Evolutionary conservation across 352 stramenopile species (phyloP).

Genomic region (Pythium plurisporium): DNA sequence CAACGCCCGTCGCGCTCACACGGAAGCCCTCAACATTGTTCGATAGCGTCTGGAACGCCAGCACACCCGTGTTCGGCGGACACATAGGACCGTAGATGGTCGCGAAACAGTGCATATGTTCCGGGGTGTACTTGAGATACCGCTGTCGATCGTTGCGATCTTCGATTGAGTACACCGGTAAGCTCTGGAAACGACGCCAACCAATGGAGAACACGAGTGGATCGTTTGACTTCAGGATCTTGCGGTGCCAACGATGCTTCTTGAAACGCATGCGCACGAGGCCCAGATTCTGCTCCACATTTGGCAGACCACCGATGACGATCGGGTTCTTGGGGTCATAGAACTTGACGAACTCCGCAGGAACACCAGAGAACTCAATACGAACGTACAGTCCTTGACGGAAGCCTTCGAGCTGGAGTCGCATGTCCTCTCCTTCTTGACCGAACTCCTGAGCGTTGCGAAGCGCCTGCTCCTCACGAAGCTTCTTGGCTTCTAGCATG

Average conservation of each 20-base stretch:
- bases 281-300: slow-evolving; percentile 94
- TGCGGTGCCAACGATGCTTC: slow-evolving; percentile 98
- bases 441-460: slow-evolving; percentile 95
- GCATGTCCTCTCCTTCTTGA: slow-evolving; percentile 90
- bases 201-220: slow-evolving; percentile 98
- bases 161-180: slow-evolving; percentile 98
- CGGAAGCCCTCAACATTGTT: slow-evolving; percentile 93
- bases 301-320: slow-evolving; percentile 93
- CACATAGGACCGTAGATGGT: slow-evolving; percentile 96
- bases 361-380: slow-evolving; percentile 94
- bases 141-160: slow-evolving; percentile 96
- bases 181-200: slow-evolving; percentile 98
- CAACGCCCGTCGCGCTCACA: slow-evolving; percentile 96
- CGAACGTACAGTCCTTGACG: slow-evolving; percentile 96
- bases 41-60: slow-evolving; percentile 95
- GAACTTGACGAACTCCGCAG: slow-evolving; percentile 93
- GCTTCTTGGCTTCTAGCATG: slow-evolving; percentile 76
- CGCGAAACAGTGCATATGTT: slow-evolving; percentile 99
- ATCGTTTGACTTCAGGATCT: slow-evolving; percentile 98
- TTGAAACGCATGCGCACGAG: slow-evolving; percentile 97
- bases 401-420: slow-evolving; percentile 93
- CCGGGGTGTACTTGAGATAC: slow-evolving; percentile 99
- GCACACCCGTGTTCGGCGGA: slow-evolving; percentile 96
- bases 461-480: slow-evolving; percentile 75
- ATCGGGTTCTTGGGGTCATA: slow-evolving; percentile 90